Percentiles rank a stretch among this genome's conserved stretches.
These are phyloP conservation scores for Yamadazyma tumulicola DNA, from an alignment of 805 yeast species.

Conservation along the genomic window DNA sequence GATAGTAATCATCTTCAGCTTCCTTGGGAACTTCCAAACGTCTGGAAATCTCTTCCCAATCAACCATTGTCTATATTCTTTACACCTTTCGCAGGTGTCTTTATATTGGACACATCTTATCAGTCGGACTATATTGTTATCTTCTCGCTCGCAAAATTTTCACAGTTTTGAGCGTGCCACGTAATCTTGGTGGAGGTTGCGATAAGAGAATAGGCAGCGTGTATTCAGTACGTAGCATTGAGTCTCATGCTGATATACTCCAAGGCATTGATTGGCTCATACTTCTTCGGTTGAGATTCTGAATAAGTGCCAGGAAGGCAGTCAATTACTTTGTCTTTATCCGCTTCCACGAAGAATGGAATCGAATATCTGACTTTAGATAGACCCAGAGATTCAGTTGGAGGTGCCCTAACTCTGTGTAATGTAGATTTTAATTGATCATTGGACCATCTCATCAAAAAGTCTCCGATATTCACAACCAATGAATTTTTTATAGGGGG, in stretches of 20 bases:
- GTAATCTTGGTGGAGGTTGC: too few relatives aligned
- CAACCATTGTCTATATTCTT: too few relatives aligned
- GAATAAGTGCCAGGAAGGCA: slow-evolving; percentile 20
- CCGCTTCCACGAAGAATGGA: slow-evolving; percentile 24
- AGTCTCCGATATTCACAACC: slow-evolving; percentile 39
- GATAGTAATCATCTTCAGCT: slow-evolving; percentile 17
- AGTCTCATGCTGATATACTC: too few relatives aligned
- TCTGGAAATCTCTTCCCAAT: too few relatives aligned
- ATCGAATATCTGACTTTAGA: slow-evolving; percentile 20
- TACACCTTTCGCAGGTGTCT: too few relatives aligned
- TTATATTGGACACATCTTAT: too few relatives aligned
- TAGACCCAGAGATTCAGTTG: slow-evolving; percentile 14
- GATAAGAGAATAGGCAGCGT: too few relatives aligned
- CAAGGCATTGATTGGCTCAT: slow-evolving; percentile 18
- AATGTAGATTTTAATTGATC: slow-evolving; percentile 33
- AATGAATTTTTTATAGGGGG: slow-evolving; percentile 30
- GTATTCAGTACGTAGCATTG: too few relatives aligned
- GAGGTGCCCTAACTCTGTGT: slow-evolving; percentile 36
- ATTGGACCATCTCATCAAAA: slow-evolving; percentile 35
- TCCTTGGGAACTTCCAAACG: slow-evolving; percentile 24
- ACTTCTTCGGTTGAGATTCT: slow-evolving; percentile 19
- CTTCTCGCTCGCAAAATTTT: too few relatives aligned
- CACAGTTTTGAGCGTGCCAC: too few relatives aligned
- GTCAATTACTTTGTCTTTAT: slow-evolving; percentile 17
- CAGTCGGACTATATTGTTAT: too few relatives aligned